These are phyloP conservation scores for Dactylis glomerata DNA, from an alignment of 176 grass and related monocot species.

Conservation along the genomic window DNA sequence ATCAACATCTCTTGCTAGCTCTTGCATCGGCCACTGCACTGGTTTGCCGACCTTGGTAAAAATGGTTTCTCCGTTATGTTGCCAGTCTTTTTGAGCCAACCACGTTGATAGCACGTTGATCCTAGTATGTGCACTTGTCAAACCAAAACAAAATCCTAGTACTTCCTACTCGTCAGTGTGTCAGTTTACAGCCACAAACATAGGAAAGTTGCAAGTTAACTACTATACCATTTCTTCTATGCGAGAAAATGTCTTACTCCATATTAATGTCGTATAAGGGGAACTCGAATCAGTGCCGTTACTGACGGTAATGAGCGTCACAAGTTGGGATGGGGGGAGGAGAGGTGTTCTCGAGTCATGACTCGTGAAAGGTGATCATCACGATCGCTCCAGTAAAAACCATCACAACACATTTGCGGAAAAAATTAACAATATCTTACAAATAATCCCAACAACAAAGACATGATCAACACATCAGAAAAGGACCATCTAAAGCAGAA, in stretches of 20 bases:
- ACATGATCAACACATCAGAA: background rate
- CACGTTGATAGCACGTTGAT: no score
- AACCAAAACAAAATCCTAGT: no score
- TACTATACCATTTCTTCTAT: background rate
- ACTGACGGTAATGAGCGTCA: background rate
- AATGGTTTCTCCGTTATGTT: background rate
- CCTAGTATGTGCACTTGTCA: no score
- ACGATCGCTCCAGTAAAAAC: background rate
- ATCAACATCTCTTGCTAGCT: no score
- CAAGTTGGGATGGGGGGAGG: no score
- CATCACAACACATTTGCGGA: background rate
- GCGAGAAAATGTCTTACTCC: background rate
- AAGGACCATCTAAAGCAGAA: no score
- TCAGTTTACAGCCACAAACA: background rate
- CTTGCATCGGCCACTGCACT: background rate
- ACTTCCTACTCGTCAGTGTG: background rate
- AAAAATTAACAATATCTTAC: background rate
- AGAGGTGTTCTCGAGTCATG: background rate
- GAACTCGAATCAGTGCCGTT: no score
- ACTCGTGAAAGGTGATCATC: background rate
- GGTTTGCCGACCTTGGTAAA: background rate
- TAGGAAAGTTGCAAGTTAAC: background rate
- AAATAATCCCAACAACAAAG: background rate
- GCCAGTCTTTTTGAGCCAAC: background rate
- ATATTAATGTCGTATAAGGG: no score